phyloP scores from a whole-genome alignment of 2,329 filamentous ascomycete genomes.

The Chrysoporthe puriensis region DNA sequence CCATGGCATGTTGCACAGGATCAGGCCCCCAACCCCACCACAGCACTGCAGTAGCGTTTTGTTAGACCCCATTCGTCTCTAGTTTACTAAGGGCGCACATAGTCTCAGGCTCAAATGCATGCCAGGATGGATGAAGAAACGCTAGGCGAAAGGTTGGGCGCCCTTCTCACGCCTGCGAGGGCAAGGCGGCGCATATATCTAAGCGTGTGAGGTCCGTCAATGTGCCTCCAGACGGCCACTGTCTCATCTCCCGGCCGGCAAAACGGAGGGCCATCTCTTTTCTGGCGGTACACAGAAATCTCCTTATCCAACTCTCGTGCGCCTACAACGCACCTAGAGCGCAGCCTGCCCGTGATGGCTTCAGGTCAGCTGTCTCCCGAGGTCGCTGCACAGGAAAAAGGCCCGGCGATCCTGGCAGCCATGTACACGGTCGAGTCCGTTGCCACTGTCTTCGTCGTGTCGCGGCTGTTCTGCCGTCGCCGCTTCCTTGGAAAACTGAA shows the following conservation, averaged over 20 bases:
- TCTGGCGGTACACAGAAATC: no score
- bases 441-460: conserved; percentile 37
- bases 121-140: background rate
- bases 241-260: no score
- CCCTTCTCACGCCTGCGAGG: background rate
- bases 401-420: conserved; percentile 39
- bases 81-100: background rate
- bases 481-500: conserved; percentile 39
- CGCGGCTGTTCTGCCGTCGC: conserved; percentile 40
- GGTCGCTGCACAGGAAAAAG: conserved; percentile 37
- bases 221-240: background rate
- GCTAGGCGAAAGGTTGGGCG: background rate
- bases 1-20: no score
- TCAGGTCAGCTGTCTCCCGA: conserved; percentile 16
- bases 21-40: no score
- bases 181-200: background rate
- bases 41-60: no score
- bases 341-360: no score
- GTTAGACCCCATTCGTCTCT: no score
- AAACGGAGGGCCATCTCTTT: no score
- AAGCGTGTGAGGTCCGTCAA: background rate
- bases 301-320: no score
- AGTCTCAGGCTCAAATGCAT: background rate
- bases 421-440: conserved; percentile 39
- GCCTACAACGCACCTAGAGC: no score